Base-by-base conservation (phyloP, 1,284 basidiomycete genomes). In the Ceratobasidium sp. region DNA sequence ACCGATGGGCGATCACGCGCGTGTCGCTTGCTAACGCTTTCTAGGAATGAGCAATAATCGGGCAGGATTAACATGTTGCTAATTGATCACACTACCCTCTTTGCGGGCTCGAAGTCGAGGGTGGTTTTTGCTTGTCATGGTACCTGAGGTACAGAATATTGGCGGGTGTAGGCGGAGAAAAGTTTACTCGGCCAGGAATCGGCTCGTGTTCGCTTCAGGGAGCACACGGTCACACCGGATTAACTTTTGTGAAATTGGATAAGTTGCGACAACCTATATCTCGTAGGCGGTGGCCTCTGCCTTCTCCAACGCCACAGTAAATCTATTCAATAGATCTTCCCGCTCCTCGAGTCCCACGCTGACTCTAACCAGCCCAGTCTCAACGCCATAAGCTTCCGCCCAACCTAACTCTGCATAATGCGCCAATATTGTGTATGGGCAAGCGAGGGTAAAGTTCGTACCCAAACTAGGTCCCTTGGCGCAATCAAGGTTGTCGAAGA, bases 371-470 rank as follows among this genome's bases (percentile, higher is more conserved):
- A 99, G 79, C 2, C 87, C 87, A 57, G 81, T 79, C 77, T 96
- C 93, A 4, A 99, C 93, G 16, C 93, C 96, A 77, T 86, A 95
- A 71, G 82, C 78, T 30, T 84, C 87, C 4, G 95, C 96, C 97
- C 97, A 99, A 36, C 91, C 91, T 68, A 98, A 79, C 79, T 99
- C 97, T 2, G 80, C 77, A 74, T 90, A 98, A 77, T 99, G 97
- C 25, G 93, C 97, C 23, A 99, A 82, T 71, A 99, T 88, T 2
- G 93, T 90, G 77, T 95, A 99, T 23, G 96, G 96, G 74, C 88
- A 93, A 27, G 92, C 93, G 14, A 97, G 83, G 1, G 96, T 98
- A 78, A 98, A 97, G 81, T 95, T 98, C 39, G 95, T 98, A 0
- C 96, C 96, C 21, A 98, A 83, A 75, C 89, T 91, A 0, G 96